These are phyloP conservation scores for Vitis hybrid DNA, from an alignment of 177 flowering plant species.

Conservation along the genomic window DNA sequence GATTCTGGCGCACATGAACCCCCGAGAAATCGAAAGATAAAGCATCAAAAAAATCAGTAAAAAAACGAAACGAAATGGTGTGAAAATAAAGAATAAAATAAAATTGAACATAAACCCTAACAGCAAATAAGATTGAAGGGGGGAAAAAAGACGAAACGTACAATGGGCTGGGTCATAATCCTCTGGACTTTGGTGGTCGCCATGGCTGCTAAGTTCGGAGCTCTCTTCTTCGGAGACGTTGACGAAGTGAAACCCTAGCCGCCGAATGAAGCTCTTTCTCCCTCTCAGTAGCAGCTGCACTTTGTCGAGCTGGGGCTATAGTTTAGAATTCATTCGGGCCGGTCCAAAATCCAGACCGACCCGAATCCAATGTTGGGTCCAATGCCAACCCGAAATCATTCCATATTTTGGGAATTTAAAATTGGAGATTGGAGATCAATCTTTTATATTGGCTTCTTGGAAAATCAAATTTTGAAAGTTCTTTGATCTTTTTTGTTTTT, in stretches of 20 bases:
- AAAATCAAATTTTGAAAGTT: background rate
- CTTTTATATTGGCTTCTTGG: background rate
- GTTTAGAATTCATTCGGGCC: too few relatives aligned
- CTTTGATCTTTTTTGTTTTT: background rate
- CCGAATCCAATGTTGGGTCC: too few relatives aligned
- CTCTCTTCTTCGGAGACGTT: too few relatives aligned
- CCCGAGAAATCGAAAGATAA: background rate
- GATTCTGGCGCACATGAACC: slow-evolving; percentile 20
- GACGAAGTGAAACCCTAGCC: too few relatives aligned
- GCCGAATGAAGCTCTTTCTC: too few relatives aligned
- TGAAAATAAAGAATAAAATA: background rate
- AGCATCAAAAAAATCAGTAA: background rate
- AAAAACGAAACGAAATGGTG: background rate
- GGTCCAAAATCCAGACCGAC: too few relatives aligned
- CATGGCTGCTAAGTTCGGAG: slow-evolving; percentile 57
- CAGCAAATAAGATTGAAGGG: background rate
- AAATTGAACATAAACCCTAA: too few relatives aligned
- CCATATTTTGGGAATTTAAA: background rate
- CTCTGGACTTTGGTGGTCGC: slow-evolving; percentile 94
- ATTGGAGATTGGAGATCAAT: too few relatives aligned
- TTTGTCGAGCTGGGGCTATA: too few relatives aligned
- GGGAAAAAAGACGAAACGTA: slow-evolving; percentile 17
- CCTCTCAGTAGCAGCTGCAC: too few relatives aligned
- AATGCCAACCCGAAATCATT: too few relatives aligned
- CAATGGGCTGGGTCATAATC: slow-evolving; percentile 97